A percentile compares a stretch with the other conserved stretches of the same genome.
phyloP scores from a whole-genome alignment of 2,329 filamentous ascomycete genomes.

The Colletotrichum orchidophilum region DNA sequence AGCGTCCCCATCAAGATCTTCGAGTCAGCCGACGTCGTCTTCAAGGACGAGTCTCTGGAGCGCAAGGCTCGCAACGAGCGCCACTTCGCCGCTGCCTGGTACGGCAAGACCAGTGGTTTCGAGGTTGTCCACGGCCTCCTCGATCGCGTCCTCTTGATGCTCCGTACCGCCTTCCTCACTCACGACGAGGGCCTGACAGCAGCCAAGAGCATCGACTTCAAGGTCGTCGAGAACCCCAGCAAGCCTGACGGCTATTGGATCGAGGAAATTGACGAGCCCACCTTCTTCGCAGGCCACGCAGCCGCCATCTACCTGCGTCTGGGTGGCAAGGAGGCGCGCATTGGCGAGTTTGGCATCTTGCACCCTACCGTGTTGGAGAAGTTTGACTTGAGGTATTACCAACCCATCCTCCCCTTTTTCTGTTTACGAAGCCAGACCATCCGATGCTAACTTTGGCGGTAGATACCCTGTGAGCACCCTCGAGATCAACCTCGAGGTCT shows the following conservation, averaged over 20 bases:
- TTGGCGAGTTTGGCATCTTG: conserved; percentile 93
- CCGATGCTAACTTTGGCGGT: neutral
- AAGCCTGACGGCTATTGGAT: conserved; percentile 89
- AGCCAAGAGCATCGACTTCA: conserved; percentile 60
- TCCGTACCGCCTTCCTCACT: conserved; percentile 82
- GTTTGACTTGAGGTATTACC: conserved; percentile 80
- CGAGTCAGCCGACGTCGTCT: conserved; percentile 89
- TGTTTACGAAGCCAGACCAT: neutral
- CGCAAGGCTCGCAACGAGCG: conserved; percentile 91
- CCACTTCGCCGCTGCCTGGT: conserved; percentile 96
- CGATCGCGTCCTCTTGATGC: conserved; percentile 92
- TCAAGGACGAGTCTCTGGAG: conserved; percentile 86
- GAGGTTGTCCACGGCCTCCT: conserved; percentile 94
- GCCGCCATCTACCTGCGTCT: conserved; percentile 84
- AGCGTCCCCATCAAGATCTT: conserved; percentile 91
- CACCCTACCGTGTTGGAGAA: conserved; percentile 94
- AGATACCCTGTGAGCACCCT: conserved; percentile 92
- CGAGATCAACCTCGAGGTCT: conserved; percentile 93
- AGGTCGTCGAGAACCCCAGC: conserved; percentile 61
- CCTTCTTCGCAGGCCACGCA: conserved; percentile 90
- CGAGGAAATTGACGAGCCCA: conserved; percentile 88
- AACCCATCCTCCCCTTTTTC: neutral
- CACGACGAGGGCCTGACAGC: conserved; percentile 72
- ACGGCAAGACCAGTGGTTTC: conserved; percentile 93
- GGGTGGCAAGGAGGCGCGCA: conserved; percentile 75